These are phyloP conservation scores for Lasiodiplodia citricola DNA, from an alignment of 2,329 filamentous ascomycete species.

Conservation along the genomic window DNA sequence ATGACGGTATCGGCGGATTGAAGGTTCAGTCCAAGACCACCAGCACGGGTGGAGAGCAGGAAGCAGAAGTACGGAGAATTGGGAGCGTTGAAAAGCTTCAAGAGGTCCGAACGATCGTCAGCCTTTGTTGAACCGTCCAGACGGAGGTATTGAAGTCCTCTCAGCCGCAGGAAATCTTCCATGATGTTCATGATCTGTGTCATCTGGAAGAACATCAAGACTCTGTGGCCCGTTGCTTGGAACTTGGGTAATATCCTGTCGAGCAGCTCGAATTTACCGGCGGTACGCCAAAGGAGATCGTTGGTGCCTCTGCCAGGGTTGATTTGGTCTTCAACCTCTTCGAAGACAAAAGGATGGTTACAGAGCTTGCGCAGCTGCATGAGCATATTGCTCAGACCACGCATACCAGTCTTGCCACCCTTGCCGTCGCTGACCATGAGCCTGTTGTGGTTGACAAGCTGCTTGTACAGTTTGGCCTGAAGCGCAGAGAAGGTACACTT, in stretches of 20 bases:
- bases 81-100: slow-evolving; percentile 88
- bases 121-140: slow-evolving; percentile 97
- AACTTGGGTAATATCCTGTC: slow-evolving; percentile 95
- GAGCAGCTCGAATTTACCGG: slow-evolving; percentile 95
- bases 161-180: slow-evolving; percentile 93
- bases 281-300: slow-evolving; percentile 91
- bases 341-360: slow-evolving; percentile 98
- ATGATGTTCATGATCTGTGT: slow-evolving; percentile 99
- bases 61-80: slow-evolving; percentile 96
- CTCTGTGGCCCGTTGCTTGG: slow-evolving; percentile 85
- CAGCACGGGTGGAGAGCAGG: slow-evolving; percentile 95
- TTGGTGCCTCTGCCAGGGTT: slow-evolving; percentile 89
- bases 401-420: slow-evolving; percentile 90
- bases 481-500: slow-evolving; percentile 98
- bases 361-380: slow-evolving; percentile 99
- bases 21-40: slow-evolving; percentile 95
- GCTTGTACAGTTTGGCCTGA: slow-evolving; percentile 93
- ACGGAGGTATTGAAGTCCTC: slow-evolving; percentile 84
- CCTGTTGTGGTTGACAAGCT: slow-evolving; percentile 94
- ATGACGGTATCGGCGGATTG: slow-evolving; percentile 99
- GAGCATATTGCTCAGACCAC: slow-evolving; percentile 98
- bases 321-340: slow-evolving; percentile 97
- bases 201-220: slow-evolving; percentile 99
- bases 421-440: slow-evolving; percentile 94
- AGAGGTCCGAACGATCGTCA: slow-evolving; percentile 90